phyloP scores from a whole-genome alignment of 306 rosid genomes.

The Vigna angularis region DNA sequence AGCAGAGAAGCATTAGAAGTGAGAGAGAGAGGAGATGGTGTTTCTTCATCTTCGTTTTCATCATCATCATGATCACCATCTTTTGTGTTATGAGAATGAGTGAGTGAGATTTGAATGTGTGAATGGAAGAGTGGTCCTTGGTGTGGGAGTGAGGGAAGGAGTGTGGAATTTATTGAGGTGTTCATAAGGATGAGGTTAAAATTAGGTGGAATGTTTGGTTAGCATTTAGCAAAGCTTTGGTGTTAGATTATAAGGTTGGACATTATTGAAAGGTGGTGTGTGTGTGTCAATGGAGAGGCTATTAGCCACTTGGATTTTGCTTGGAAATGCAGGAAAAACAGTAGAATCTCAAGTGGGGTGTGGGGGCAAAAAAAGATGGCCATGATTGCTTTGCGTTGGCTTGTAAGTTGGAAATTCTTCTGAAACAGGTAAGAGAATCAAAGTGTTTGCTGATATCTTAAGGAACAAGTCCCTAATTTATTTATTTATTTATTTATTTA shows the following conservation, averaged over 20 bases:
- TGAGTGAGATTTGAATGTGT: neutral
- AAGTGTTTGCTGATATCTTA: constrained; percentile 51
- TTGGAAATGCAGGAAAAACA: constrained; percentile 64
- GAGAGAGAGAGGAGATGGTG: constrained; percentile 42
- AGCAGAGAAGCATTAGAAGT: constrained; percentile 29
- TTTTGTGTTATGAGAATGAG: neutral
- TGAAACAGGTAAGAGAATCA: constrained; percentile 38
- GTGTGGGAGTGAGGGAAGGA: constrained; percentile 37
- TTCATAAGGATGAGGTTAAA: constrained; percentile 10
- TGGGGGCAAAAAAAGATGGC: constrained; percentile 31
- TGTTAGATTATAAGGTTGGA: constrained; percentile 21
- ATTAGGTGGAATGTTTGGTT: constrained; percentile 42
- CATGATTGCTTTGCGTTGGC: constrained; percentile 52
- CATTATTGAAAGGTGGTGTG: constrained; percentile 49
- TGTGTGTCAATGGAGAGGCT: constrained; percentile 37
- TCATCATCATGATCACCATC: constrained; percentile 18
- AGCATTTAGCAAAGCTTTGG: constrained; percentile 31
- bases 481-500: neutral
- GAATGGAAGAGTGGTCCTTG: constrained; percentile 43
- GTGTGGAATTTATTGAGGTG: constrained; percentile 59
- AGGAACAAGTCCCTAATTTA: constrained; percentile 49
- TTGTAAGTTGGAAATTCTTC: constrained; percentile 40
- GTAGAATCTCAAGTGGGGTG: constrained; percentile 45
- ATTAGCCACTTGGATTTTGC: constrained; percentile 60
- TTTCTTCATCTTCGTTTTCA: constrained; percentile 20